Evolutionary conservation across 352 stramenopile species (phyloP).

Genomic region (Halophytophthora batemanensis): DNA sequence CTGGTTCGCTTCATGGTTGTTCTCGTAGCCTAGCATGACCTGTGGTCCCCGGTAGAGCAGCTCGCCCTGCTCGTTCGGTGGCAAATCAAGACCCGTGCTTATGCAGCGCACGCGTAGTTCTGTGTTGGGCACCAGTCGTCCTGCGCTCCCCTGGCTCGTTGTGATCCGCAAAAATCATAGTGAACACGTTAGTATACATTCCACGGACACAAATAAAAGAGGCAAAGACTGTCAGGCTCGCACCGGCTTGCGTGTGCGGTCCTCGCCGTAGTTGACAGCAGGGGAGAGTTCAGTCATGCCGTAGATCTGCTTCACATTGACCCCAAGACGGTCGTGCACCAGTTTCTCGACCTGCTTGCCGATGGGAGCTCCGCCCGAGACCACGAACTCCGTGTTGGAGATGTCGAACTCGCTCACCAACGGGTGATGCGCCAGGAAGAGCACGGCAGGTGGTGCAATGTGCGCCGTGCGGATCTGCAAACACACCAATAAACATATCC

Average conservation of each 20-base stretch:
- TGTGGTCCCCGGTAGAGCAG: conserved; percentile 88
- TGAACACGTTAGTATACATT: background rate
- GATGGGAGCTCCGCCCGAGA: conserved; percentile 88
- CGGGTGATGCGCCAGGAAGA: conserved; percentile 38
- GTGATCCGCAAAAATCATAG: background rate
- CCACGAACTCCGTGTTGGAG: conserved; percentile 60
- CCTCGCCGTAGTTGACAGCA: conserved; percentile 34
- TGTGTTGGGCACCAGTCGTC: conserved; percentile 54
- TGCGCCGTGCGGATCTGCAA: conserved; percentile 37
- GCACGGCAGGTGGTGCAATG: conserved; percentile 72
- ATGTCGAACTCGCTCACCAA: conserved; percentile 90
- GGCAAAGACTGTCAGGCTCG: background rate
- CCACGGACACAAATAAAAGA: background rate
- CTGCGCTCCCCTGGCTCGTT: conserved; percentile 26
- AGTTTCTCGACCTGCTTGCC: conserved; percentile 69
- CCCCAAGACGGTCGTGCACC: conserved; percentile 56
- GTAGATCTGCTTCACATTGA: conserved; percentile 50
- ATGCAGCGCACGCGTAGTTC: conserved; percentile 50
- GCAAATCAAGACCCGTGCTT: conserved; percentile 38
- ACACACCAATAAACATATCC: background rate
- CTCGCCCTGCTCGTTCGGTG: conserved; percentile 56
- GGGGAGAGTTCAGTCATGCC: conserved; percentile 61
- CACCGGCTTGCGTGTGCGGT: conserved; percentile 27
- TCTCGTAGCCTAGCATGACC: conserved; percentile 93
- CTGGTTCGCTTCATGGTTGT: conserved; percentile 83